Evolutionary conservation across 768 basidiomycete genomes (phyloP), one percentile per base, ranked within the genome.

Genomic region (Phylloporus arenicola): DNA sequence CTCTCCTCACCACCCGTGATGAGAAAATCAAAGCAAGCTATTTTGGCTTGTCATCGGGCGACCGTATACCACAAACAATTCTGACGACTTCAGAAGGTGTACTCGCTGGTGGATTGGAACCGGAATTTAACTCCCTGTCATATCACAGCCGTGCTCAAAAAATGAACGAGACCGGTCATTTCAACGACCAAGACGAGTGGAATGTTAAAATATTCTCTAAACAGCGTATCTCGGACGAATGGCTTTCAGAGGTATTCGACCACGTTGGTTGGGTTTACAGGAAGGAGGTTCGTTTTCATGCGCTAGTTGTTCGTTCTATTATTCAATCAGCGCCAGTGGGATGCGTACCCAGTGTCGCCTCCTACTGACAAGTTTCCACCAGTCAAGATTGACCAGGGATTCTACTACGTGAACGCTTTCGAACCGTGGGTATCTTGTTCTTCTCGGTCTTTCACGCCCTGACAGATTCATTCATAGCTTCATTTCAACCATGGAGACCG

Each of bases 401-500:
- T 96, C 39, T 95, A 90, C 71, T 97, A 97, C 60, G 84, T 92
- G 41, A 95, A 93, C 57, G 82, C 88, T 1, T 88, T 96, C 55
- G 95, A 98, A 71, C 84, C 91, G 81, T 88, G 70, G 61, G 84
- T 79, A 12, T 13, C 47, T 43, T 47, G 2, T 11, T n/a, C 16
- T 45, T 41, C 29, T 37, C 24, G 35, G 41, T 16, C 30, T 25
- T 50, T 52, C 24, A 17, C n/a, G 16, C 37, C 40, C 34, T 52
- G 40, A 48, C 43, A 44, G 34, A 24, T 24, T 43, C 11, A 5
- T 22, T 16, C 16, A 10, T 52, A 88, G 88, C 29, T 80, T 91
- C 58, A 86, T 93, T 41, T 88, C 84, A 13, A 92, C 91, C 6
- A 96, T 97, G 94, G 94, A 97, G 68, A 94, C 92, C 0, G 84